These are phyloP conservation scores for Cercophora scortea DNA, from an alignment of 495 filamentous ascomycete species.

Conservation along the genomic window DNA sequence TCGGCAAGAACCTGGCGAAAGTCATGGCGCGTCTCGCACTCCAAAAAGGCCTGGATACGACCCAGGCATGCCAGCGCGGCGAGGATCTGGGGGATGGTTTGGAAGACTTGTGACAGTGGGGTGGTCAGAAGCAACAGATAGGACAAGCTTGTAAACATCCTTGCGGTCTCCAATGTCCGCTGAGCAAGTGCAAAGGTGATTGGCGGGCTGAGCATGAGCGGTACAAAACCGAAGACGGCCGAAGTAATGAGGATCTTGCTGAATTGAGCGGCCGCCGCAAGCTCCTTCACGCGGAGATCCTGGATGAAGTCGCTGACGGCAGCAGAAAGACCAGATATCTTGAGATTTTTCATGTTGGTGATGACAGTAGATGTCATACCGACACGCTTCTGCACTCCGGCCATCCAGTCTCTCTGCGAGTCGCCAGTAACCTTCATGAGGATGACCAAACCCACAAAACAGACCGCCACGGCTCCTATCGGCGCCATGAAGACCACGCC, in stretches of 20 bases:
- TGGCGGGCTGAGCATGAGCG: slow-evolving; percentile 32
- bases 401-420: slow-evolving; percentile 27
- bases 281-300: slow-evolving; percentile 25
- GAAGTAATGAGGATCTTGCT: slow-evolving; percentile 6
- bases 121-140: slow-evolving; percentile 49
- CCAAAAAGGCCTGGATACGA: slow-evolving; percentile 35
- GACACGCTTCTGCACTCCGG: slow-evolving; percentile 26
- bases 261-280: slow-evolving; percentile 18
- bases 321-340: slow-evolving; percentile 36
- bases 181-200: slow-evolving; percentile 30
- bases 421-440: slow-evolving; percentile 1
- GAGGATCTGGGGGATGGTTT: slow-evolving; percentile 42
- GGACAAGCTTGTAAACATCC: slow-evolving; percentile 49
- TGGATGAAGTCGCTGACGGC: slow-evolving; percentile 35
- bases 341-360: slow-evolving; percentile 30
- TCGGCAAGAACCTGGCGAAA: slow-evolving; percentile 22
- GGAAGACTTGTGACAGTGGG: slow-evolving; percentile 46
- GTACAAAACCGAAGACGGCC: slow-evolving; percentile 36
- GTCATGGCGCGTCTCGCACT: slow-evolving; percentile 29
- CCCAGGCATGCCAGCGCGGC: slow-evolving; percentile 48
- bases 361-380: slow-evolving; percentile 26
- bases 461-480: slow-evolving; percentile 38
- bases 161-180: slow-evolving; percentile 34
- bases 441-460: slow-evolving; percentile 1
- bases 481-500: slow-evolving; percentile 39